Evolutionary conservation across 2,329 filamentous ascomycete species (phyloP).

Genomic region (Dactylellina haptotyla): DNA sequence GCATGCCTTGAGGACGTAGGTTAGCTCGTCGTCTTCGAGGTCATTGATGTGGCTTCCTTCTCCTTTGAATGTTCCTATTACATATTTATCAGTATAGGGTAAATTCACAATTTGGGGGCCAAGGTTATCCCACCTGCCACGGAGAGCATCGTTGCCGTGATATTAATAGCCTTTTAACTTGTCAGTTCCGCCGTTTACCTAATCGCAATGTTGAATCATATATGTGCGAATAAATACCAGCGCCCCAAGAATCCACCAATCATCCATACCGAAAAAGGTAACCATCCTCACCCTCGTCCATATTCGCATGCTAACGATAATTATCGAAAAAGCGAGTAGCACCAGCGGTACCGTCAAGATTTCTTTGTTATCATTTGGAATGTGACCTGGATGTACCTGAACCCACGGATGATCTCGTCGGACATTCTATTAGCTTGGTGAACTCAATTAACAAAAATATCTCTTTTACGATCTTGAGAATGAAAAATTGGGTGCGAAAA

Average conservation of each 20-base stretch:
- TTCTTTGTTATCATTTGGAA: conserved; percentile 44
- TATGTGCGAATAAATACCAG: conserved; percentile 6
- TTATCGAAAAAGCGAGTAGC: conserved; percentile 36
- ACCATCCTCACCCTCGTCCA: conserved; percentile 48
- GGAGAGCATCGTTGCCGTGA: conserved; percentile 34
- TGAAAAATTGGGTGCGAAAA: background rate
- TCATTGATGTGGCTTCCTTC: conserved; percentile 37
- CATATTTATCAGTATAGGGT: background rate
- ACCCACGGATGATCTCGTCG: conserved; percentile 13
- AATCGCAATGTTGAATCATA: background rate
- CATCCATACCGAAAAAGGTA: conserved; percentile 47
- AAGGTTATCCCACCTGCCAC: conserved; percentile 28
- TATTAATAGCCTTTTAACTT: conserved; percentile 29
- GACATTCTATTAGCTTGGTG: conserved; percentile 41
- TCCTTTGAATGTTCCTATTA: conserved; percentile 36
- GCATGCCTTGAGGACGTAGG: conserved; percentile 42
- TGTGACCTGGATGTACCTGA: conserved; percentile 52
- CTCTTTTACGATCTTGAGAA: conserved; percentile 7
- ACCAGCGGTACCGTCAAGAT: conserved; percentile 45
- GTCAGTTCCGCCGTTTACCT: background rate
- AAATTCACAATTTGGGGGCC: background rate
- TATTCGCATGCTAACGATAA: conserved; percentile 31
- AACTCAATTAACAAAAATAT: no score
- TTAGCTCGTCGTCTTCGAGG: conserved; percentile 34
- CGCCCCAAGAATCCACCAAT: conserved; percentile 48